Percentiles rank a stretch among this genome's conserved stretches.
phyloP scores from a whole-genome alignment of 495 filamentous ascomycete genomes.

The Jackrogersella multiformis region DNA sequence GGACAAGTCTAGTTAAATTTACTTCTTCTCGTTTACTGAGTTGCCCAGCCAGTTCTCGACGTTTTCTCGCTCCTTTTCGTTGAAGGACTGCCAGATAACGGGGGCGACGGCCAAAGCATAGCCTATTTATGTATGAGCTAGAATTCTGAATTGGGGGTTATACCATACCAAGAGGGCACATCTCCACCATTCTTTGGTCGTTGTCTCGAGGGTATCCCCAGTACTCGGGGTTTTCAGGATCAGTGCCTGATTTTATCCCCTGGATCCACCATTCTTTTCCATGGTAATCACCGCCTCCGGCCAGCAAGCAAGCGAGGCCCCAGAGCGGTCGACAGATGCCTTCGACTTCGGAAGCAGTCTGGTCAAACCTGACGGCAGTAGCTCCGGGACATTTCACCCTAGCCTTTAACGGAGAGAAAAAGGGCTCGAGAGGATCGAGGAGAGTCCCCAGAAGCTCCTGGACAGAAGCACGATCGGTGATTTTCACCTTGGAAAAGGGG shows the following conservation, averaged over 20 bases:
- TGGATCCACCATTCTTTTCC: constrained; percentile 71
- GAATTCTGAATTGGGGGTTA: background rate
- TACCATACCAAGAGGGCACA: constrained; percentile 70
- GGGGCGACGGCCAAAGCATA: constrained; percentile 71
- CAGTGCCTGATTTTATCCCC: constrained; percentile 72
- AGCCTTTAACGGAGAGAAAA: constrained; percentile 67
- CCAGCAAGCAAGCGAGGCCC: constrained; percentile 74
- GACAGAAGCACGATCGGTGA: constrained; percentile 61
- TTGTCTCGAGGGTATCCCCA: constrained; percentile 78
- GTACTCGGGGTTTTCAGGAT: constrained; percentile 71
- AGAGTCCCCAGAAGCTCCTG: constrained; percentile 67
- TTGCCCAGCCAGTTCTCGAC: constrained; percentile 73
- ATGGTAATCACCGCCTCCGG: constrained; percentile 69
- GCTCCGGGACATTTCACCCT: constrained; percentile 69
- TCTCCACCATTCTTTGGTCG: constrained; percentile 87
- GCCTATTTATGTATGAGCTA: constrained; percentile 38
- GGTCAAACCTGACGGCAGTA: constrained; percentile 75
- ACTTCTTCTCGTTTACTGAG: constrained; percentile 77
- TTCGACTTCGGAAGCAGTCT: constrained; percentile 79
- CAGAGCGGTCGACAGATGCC: constrained; percentile 78
- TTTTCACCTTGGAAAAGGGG: constrained; percentile 59
- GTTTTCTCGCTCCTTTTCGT: constrained; percentile 65
- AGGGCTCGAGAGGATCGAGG: constrained; percentile 69
- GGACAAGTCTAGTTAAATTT: constrained; percentile 11
- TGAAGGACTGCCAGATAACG: constrained; percentile 73